phyloP scores from a whole-genome alignment of 2,329 filamentous ascomycete genomes.

The Penicillium glabrum region DNA sequence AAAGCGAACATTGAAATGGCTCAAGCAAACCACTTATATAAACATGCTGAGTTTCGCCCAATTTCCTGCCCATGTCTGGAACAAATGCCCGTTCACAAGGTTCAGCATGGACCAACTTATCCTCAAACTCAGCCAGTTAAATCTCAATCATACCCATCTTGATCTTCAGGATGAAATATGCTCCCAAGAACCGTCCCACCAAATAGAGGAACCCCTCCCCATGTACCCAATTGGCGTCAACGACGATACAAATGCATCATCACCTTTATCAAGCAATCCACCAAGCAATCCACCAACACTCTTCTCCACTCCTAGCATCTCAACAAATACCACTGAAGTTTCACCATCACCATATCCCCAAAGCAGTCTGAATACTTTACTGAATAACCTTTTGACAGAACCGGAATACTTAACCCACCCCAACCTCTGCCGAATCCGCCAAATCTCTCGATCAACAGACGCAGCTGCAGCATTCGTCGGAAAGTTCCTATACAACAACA shows the following conservation, averaged over 20 bases:
- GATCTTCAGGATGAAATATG: not conserved
- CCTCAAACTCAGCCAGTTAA: not conserved
- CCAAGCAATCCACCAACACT: not conserved
- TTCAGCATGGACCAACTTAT: not conserved
- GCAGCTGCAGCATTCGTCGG: not conserved
- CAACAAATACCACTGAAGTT: not conserved
- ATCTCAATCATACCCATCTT: not conserved
- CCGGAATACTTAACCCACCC: not conserved
- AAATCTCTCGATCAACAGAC: not conserved
- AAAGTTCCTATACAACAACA: not conserved
- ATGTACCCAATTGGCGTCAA: not conserved
- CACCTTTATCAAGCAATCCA: not conserved
- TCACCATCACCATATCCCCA: not conserved
- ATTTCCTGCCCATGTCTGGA: not conserved
- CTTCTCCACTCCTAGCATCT: not conserved
- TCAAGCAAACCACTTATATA: not conserved
- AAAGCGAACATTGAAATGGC: not conserved
- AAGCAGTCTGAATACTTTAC: not conserved
- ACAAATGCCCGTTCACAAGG: not conserved
- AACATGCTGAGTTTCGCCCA: not conserved
- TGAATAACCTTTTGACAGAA: not conserved
- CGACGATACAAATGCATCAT: not conserved
- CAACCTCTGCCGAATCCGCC: not conserved
- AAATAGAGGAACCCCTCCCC: not conserved
- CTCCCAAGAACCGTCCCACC: not conserved